Conservation (phyloP, 352 stramenopile species). For the Thalassiosira allenii region DNA sequence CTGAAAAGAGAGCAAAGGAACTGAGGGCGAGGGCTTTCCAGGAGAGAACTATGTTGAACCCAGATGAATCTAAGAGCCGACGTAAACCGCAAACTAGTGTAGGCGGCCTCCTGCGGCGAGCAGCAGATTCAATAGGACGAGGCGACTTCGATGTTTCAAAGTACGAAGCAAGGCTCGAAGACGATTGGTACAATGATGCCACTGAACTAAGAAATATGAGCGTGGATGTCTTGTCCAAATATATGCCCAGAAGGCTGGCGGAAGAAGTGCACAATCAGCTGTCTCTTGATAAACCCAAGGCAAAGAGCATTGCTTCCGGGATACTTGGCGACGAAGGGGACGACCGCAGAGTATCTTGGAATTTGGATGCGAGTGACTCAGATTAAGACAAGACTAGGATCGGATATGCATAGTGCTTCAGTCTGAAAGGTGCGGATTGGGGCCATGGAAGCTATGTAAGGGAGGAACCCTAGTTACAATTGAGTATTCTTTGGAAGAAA, state of each 20-base stretch:
- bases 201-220: conserved; percentile 1
- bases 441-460: too few species aligned
- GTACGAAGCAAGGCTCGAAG: conserved; percentile 1
- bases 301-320: too few species aligned
- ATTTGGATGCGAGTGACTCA: too few species aligned
- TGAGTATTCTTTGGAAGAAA: too few species aligned
- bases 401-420: too few species aligned
- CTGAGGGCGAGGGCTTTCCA: conserved; percentile 3
- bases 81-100: not conserved
- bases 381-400: too few species aligned
- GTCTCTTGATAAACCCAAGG: too few species aligned
- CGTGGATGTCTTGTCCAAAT: not conserved
- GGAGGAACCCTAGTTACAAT: too few species aligned
- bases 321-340: too few species aligned
- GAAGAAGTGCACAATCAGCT: conserved; percentile 13
- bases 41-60: conserved; percentile 2
- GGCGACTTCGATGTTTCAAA: conserved; percentile 10
- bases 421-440: too few species aligned
- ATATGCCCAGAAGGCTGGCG: conserved; percentile 7
- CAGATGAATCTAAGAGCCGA: not conserved
- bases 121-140: conserved; percentile 9
- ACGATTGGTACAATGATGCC: conserved; percentile 3
- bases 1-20: conserved; percentile 13
- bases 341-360: too few species aligned
- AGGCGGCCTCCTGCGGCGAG: conserved; percentile 4